phyloP scores from a whole-genome alignment of 768 basidiomycete genomes.

The Lyophyllum atratum region DNA sequence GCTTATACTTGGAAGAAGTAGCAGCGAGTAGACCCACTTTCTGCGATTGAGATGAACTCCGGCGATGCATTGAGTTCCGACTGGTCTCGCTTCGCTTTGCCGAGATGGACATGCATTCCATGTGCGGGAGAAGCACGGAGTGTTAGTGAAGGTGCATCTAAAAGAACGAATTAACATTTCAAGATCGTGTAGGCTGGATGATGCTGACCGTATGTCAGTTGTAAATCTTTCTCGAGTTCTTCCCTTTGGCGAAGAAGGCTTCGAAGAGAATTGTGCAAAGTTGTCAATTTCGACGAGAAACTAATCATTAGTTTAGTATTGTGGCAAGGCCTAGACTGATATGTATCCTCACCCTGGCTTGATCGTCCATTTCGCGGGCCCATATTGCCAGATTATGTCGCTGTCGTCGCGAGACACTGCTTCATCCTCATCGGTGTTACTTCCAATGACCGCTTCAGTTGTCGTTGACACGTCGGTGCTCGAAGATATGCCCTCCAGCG shows the following conservation, averaged over 20 bases:
- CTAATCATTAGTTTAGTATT: constrained; percentile 33
- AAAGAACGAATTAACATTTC: not conserved
- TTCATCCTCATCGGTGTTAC: not conserved
- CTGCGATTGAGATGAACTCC: constrained; percentile 59
- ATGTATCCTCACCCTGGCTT: constrained; percentile 57
- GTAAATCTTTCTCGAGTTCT: constrained; percentile 56
- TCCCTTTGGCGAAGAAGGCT: constrained; percentile 47
- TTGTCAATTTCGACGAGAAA: constrained; percentile 56
- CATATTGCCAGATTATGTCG: constrained; percentile 25
- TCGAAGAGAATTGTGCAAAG: constrained; percentile 50
- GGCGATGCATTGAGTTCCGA: constrained; percentile 44
- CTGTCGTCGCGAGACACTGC: not conserved
- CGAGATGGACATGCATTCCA: constrained; percentile 77
- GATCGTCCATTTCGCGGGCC: constrained; percentile 55
- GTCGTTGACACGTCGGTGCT: constrained; percentile 18
- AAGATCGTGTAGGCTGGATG: not conserved
- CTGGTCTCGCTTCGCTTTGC: constrained; percentile 64
- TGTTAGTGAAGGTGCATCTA: constrained; percentile 74
- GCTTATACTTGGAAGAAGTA: constrained; percentile 64
- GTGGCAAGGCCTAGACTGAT: not conserved
- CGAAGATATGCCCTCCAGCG: constrained; percentile 22
- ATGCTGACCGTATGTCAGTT: constrained; percentile 52
- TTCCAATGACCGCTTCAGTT: not conserved
- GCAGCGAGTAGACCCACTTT: constrained; percentile 64
- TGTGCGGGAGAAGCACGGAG: constrained; percentile 67